A percentile compares a stretch with the other conserved stretches of the same genome.
Conservation (phyloP, 495 filamentous ascomycete genomes). For the Penicillium paxilli region DNA sequence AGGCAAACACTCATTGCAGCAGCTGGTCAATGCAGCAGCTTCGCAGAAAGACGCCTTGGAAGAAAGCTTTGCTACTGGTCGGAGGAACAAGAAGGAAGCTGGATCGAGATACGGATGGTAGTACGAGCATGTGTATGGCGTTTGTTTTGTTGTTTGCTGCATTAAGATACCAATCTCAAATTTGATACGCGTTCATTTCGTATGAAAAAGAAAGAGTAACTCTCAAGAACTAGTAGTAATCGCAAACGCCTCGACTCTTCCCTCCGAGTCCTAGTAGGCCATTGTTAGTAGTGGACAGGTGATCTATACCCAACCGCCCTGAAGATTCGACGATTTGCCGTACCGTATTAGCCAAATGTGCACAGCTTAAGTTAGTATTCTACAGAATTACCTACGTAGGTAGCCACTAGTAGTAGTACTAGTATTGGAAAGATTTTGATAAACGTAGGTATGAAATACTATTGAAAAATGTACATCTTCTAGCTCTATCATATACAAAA, state of each 20-base stretch:
- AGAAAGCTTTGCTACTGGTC: constrained; percentile 79
- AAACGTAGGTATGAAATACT: background rate
- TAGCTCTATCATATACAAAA: constrained; percentile 22
- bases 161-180: background rate
- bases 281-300: no score
- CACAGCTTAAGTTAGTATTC: no score
- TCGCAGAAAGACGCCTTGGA: constrained; percentile 81
- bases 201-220: no score
- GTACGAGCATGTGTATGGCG: background rate
- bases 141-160: background rate
- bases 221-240: no score
- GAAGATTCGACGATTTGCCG: no score
- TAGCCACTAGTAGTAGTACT: no score
- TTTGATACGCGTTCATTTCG: background rate
- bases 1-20: constrained; percentile 83
- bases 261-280: no score
- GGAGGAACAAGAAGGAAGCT: constrained; percentile 73
- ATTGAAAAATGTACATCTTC: background rate
- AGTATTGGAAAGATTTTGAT: no score
- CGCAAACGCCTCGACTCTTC: no score
- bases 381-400: no score
- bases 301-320: no score
- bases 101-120: constrained; percentile 84
- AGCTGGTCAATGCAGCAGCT: constrained; percentile 78
- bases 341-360: no score